Base-by-base conservation (phyloP, 2,329 filamentous ascomycete species). In the Harringtonia aguacate region DNA sequence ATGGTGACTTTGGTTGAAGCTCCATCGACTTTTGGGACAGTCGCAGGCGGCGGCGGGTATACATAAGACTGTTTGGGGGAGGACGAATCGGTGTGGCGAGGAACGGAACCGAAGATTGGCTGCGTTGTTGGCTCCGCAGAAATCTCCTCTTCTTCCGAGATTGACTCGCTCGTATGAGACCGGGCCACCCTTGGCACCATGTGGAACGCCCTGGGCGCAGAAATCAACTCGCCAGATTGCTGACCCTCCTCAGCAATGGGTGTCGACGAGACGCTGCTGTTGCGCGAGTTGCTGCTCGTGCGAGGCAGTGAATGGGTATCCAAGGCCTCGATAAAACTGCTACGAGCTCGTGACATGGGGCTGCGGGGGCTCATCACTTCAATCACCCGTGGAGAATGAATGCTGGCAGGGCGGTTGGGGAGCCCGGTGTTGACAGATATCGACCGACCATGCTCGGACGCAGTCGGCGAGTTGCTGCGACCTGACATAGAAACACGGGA, bases 371-470 rank as follows among this genome's bases (percentile, higher is more conserved):
- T 66, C 9, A 67, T 53, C 6, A 79, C 74, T 30, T 79, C 74
- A 22, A 79, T 72, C 30, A 79, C 62, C n/a, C 75, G 70, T 30
- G 72, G 69, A 4, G 75, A 78, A 48, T 69, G 69, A 17, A 75
- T 63, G 50, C 73, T 77, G 3, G 70, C 61, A 5, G 68, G 63
- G 36, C 67, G 58, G n/a, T 57, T 57, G 52, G 55, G 69, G 52
- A 61, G 56, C 49, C 51, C 63, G 49, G 54, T 63, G 49, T 46
- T 62, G 46, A 63, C 60, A 17, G 64, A 60, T 28, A 60, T 57
- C 43, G 53, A 65, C 48, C 52, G 68, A 24, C 63, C 64, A 34
- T 61, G 59, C 8, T 77, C 73, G 1, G 72, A 72, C 2, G 61
- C 58, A 3, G 69, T 61, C 3, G 71, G 69, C 1, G 72, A 74